Base-by-base conservation (phyloP, 257 asterid genomes). In the Petrea volubilis region DNA sequence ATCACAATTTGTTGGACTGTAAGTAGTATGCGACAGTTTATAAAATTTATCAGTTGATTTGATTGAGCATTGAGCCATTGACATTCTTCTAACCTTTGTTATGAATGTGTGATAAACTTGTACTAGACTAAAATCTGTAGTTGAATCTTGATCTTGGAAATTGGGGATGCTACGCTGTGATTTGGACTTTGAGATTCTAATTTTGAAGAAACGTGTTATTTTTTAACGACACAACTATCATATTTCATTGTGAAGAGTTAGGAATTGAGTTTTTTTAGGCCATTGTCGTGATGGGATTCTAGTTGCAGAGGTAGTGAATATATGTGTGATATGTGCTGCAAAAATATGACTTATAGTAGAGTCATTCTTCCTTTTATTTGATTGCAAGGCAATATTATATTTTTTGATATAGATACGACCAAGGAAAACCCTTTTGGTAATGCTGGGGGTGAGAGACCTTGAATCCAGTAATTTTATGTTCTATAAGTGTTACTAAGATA, bases 121-220 rank as follows among this genome's bases (percentile, higher is more conserved):
- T n/a, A 11, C 21, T 20, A 17, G 27, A 50, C 36, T 68, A 20
- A n/a, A 15, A 7, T 52, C 5, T 53, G 40, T 23, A 31, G 14
- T 41, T 46, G 73, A 55, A 63, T 31, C 29, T 68, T 62, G 67
- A 23, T 61, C 55, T 34, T 29, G 33, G 51, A 28, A 21, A 25
- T 40, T 20, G 28, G 28, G 67, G 14, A 41, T 29, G 40, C 23
- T 23, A 21, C 2, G 40, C 23, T 10, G 65, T 27, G 29, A 31
- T 57, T 57, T 43, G 62, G 24, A 15, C 60, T 50, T 56, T 57
- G 15, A 73, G 8, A 53, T 31, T 73, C 31, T 29, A 29, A 41
- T 44, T 27, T 2, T 10, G 15, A 9, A 44, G 41, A 15, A 5
- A 21, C 11, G 2, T 38, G 56, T 40, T 7, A 2, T 57, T 56